Base-by-base conservation (phyloP, 148 eudicot species). In the Selenicereus undatus region DNA sequence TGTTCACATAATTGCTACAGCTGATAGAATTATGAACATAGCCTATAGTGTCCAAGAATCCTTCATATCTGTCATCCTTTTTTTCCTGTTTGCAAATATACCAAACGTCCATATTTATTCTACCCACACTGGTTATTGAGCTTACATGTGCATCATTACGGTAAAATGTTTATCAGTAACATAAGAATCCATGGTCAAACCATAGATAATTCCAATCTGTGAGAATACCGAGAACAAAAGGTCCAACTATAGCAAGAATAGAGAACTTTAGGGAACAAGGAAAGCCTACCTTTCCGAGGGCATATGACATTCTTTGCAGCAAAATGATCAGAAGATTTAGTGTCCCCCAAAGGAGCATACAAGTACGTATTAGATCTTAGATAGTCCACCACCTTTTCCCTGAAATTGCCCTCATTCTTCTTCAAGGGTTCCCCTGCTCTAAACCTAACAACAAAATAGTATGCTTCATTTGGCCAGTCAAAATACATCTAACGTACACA, bases 281-380 rank as follows among this genome's bases (percentile, higher is more conserved):
- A 42, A 80, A 10, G 9, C 14, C 7, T 58, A 76, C 86, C 82
- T 83, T 71, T 76, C n/a, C 68, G 30, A 56, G 86, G 26, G 50
- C 76, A 79, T 26, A 60, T 48, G 22, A 71, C 56, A 62, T 32
- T 80, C 79, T 80, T 83, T 35, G 30, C 68, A 0, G 35, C 48
- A 60, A 60, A 26, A 45, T 76, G n/a, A 62, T 76, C 76, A 30
- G 60, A 48, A 64, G 51, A 64, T 45, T 16, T 36, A 42, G 69
- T 73, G 8, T 51, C 52, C 17, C 18, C 82, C 66, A 83, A 20
- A 13, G 86, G 83, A 36, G 83, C 80, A 71, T 84, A 84, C 54
- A 84, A 20, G 72, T 84, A 84, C 0, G 42, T 58, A 72, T 84
- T 83, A 70, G 83, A 80, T 76, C 60, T 84, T 18, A 84, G 74